Evolutionary conservation across 1,284 basidiomycete genomes (phyloP), one percentile per base, ranked within the genome.

Genomic region (Naganishia albida): DNA sequence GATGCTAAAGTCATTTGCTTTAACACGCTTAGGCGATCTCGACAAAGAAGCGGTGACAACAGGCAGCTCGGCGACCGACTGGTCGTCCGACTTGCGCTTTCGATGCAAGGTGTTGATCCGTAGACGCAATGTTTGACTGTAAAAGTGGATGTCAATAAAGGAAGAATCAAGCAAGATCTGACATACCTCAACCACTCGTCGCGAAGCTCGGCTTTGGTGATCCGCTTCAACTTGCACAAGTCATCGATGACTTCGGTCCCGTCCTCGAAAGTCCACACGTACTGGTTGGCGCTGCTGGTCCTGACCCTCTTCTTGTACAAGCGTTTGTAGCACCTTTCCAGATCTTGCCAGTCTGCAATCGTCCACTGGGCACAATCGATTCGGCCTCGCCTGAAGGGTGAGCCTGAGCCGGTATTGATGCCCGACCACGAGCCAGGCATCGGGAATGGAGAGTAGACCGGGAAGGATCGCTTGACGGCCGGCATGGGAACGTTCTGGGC

Each of bases 351-450:
- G n/a, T 63, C 60, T 12, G 30, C 50, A 42, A 53, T 53, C 20
- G 49, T 26, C 60, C 60, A 63, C 10, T 43, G 39, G 3, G n/a
- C n/a, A 44, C 52, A 63, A 50, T 63, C 23, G 15, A 53, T n/a
- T 25, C 43, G 60, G 28, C 50, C 60, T 44, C 43, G 40, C 13
- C 23, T 38, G 18, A 44, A 23, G 20, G 20, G 26, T 6, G 20
- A 44, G 4, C 2, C n/a, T 8, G 34, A 2, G 8, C 18, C 18
- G 18, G 39, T 60, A 10, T 50, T 39, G 15, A 60, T 12, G 28
- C 46, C 49, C 20, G 57, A 49, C 57, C 57, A 60, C 2, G 57
- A 60, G 12, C 57, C 57, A 12, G 57, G 57, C 57, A 60, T 60
- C 28, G 57, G 57, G 25, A 60, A 60, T 23, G 57, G 57, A 6